Evolutionary conservation across 805 yeast species (phyloP), one percentile per base, ranked within the genome.

Genomic region (Ogataea trehalophila): DNA sequence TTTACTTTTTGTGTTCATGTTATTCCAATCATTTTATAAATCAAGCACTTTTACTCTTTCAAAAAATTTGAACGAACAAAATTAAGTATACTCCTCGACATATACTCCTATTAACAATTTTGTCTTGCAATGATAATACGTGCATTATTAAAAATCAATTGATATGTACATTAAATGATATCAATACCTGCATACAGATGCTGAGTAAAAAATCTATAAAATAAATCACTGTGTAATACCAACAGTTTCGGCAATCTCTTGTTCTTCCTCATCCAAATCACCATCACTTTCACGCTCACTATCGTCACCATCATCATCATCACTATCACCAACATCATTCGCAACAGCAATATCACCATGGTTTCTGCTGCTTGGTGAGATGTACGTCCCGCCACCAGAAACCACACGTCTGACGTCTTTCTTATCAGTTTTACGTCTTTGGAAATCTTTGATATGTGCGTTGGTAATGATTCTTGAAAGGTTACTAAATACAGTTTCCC

Each of bases 381-480:
- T 20, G 20, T 20, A 20, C 31, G 13, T 26, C 13, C 31, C 31
- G 11, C 13, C 31, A 6, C 31, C 11, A 6, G 31, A 14, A n/a
- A 60, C 68, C 29, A 64, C 69, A 16, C 64, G 69, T 6, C 37
- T 17, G 8, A 58, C 66, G 2, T 64, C 67, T 9, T 41, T 37
- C 5, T 55, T 59, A 8, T 59, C 57, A 6, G 60, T 56, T 54
- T 72, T 76, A 46, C 81, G 75, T 57, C 91, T 76, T 66, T 88
- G 94, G 72, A 88, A 88, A 68, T 88, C 96, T 60, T 85, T 83
- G 36, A 87, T 81, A 58, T 88, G 96, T 0, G 96, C 96, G 64
- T 73, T 76, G 13, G 83, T 84, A 55, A 87, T 71, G 1, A 80
- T 77, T 43, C 75, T 74, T 4, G 80, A 69, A n/a, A 83, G 64